A percentile compares a stretch with the other conserved stretches of the same genome.
Evolutionary conservation across 176 grass and related monocot genomes (phyloP).

Genomic region (Pharus latifolius): DNA sequence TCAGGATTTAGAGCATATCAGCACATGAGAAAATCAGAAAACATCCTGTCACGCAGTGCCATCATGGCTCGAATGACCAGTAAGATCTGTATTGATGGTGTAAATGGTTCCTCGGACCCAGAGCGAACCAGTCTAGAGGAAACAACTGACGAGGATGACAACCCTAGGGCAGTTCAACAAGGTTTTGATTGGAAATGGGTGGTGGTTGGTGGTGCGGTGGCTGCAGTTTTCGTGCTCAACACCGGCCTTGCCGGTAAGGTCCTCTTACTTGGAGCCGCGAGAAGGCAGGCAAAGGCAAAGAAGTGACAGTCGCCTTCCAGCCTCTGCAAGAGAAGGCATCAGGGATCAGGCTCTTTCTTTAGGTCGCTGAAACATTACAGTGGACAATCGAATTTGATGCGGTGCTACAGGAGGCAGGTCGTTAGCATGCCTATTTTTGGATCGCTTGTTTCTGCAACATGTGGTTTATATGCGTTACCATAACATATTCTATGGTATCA

Average conservation of each 20-base stretch:
- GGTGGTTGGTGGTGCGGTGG: conserved; percentile 64
- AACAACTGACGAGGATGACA: conserved; percentile 1
- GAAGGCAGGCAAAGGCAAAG: conserved; percentile 60
- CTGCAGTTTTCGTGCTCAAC: conserved; percentile 54
- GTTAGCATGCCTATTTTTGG: neutral
- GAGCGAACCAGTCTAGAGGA: neutral
- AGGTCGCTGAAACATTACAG: neutral
- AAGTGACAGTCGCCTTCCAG: conserved; percentile 11
- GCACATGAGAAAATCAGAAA: conserved; percentile 33
- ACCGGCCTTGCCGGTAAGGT: conserved; percentile 64
- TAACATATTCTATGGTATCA: neutral
- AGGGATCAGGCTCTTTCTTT: neutral
- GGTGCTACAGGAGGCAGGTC: neutral
- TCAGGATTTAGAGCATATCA: conserved; percentile 85
- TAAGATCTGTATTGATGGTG: conserved; percentile 29
- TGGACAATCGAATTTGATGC: neutral
- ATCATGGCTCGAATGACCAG: conserved; percentile 55
- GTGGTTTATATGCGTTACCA: neutral
- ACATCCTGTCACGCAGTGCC: conserved; percentile 37
- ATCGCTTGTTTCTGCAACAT: neutral
- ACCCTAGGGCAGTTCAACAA: conserved; percentile 12
- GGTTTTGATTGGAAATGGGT: conserved; percentile 91
- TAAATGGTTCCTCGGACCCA: conserved; percentile 1
- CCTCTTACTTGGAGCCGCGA: conserved; percentile 64
- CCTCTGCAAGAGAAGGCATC: neutral